These are phyloP conservation scores for Austroboletus eburneus DNA, from an alignment of 768 basidiomycete species.

Conservation along the genomic window DNA sequence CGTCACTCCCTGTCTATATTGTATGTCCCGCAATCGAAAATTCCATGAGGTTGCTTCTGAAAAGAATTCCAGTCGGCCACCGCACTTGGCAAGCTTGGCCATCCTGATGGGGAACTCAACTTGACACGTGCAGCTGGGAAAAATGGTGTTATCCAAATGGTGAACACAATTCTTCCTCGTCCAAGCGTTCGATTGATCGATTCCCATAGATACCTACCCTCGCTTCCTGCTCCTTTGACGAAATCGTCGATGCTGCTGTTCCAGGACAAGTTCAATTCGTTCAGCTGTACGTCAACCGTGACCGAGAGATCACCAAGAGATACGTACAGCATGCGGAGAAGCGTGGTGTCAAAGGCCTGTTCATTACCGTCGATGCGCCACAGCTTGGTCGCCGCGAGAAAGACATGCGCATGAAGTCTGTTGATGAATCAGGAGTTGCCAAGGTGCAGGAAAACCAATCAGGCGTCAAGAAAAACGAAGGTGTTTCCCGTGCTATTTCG, in stretches of 20 bases:
- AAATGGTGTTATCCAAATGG: slow-evolving; percentile 69
- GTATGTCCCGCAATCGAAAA: slow-evolving; percentile 38
- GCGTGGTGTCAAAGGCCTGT: slow-evolving; percentile 83
- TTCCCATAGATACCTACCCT: slow-evolving; percentile 86
- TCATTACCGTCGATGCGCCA: slow-evolving; percentile 94
- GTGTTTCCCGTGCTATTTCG: slow-evolving; percentile 88
- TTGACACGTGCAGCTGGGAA: slow-evolving; percentile 82
- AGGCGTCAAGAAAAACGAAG: slow-evolving; percentile 46
- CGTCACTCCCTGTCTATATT: slow-evolving; percentile 75
- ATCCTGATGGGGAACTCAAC: slow-evolving; percentile 88
- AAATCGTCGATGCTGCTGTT: slow-evolving; percentile 76
- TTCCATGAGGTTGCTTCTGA: background rate
- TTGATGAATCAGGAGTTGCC: slow-evolving; percentile 47
- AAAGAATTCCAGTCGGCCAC: slow-evolving; percentile 53
- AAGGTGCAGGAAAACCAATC: slow-evolving; percentile 24
- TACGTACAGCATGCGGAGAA: slow-evolving; percentile 84
- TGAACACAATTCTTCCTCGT: slow-evolving; percentile 15
- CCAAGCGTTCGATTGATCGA: background rate
- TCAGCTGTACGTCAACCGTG: slow-evolving; percentile 86
- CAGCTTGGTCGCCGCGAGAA: slow-evolving; percentile 90
- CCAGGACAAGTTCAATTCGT: slow-evolving; percentile 78
- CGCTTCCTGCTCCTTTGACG: slow-evolving; percentile 90
- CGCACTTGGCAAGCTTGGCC: slow-evolving; percentile 85
- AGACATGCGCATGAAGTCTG: slow-evolving; percentile 94
- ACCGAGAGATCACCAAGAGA: slow-evolving; percentile 77